phyloP scores from a whole-genome alignment of 2,329 filamentous ascomycete species.

The Phialemonium atrogriseum region DNA sequence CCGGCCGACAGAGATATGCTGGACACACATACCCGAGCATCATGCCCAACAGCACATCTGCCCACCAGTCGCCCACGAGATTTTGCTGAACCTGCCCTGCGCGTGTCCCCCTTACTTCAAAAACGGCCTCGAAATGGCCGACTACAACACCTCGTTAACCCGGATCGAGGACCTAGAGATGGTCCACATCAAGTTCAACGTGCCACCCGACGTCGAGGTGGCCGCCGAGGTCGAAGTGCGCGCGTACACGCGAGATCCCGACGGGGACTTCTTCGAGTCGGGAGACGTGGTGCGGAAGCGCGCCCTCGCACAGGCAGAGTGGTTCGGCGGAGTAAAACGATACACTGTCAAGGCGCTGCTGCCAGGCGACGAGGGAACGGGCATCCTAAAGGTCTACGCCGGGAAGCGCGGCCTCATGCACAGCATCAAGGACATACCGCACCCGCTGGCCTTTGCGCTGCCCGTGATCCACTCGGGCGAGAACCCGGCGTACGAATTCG shows the following conservation, averaged over 20 bases:
- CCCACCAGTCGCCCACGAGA: slow-evolving; percentile 76
- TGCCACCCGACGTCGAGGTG: slow-evolving; percentile 84
- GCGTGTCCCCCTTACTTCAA: slow-evolving; percentile 85
- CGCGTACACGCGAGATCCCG: slow-evolving; percentile 69
- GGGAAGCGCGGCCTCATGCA: slow-evolving; percentile 96
- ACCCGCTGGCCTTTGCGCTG: slow-evolving; percentile 81
- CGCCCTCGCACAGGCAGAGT: slow-evolving; percentile 84
- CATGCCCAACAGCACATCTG: slow-evolving; percentile 89
- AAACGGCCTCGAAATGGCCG: slow-evolving; percentile 67
- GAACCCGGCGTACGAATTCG: slow-evolving; percentile 90
- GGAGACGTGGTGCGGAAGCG: slow-evolving; percentile 80
- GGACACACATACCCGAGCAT: slow-evolving; percentile 86
- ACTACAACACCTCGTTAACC: slow-evolving; percentile 83
- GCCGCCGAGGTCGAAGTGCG: slow-evolving; percentile 87
- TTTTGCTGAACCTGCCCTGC: slow-evolving; percentile 77
- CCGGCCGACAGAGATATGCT: slow-evolving; percentile 82
- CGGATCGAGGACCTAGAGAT: slow-evolving; percentile 89
- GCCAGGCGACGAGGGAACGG: slow-evolving; percentile 85
- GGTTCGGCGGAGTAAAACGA: slow-evolving; percentile 77
- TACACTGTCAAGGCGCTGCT: slow-evolving; percentile 91
- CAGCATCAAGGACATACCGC: slow-evolving; percentile 91
- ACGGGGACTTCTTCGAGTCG: slow-evolving; percentile 90
- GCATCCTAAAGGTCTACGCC: slow-evolving; percentile 82
- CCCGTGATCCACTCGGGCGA: slow-evolving; percentile 84
- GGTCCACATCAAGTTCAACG: slow-evolving; percentile 79